Evolutionary conservation across 2,329 filamentous ascomycete species (phyloP), one percentile per base, ranked within the genome.

Genomic region (Fusarium coicis): DNA sequence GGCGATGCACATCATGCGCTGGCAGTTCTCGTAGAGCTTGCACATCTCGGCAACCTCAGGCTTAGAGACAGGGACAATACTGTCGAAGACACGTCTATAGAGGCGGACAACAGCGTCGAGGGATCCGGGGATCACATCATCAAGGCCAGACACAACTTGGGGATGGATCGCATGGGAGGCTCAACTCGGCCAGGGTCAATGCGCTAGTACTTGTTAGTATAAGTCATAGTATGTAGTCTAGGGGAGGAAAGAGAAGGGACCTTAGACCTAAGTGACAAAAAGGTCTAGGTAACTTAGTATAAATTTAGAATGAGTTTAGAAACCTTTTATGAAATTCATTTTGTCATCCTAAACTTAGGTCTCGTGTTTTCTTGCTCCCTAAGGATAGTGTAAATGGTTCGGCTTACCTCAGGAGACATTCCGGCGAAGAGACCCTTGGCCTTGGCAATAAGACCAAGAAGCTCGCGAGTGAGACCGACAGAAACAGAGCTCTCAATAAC

Each of bases 41-140:
- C 83, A 86, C 85, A 89, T 88, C 76, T 89, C 87, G 4, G 87
- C 87, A 2, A 88, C 86, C 70, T 89, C 87, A 1, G 87, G 86
- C 49, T 78, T 80, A 16, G 85, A 85, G 32, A 88, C 86, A 0
- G 84, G 81, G 7, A 88, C 80, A 4, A 88, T 78, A 0, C 73
- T 77, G 39, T 86, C 79, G 65, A 88, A 89, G 1, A 85, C 84
- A 5, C 74, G 74, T 1, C 78, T 77, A 73, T 89, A 89, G 7
- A 88, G 74, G 18, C 76, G 73, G 14, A 75, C 66, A 50, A 89
- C 85, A 11, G 80, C 78, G 4, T 81, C 72, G 5, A 87, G 77
- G 0, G 87, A 87, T 10, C 83, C 83, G 0, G 85, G 82, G 1
- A 81, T 80, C 2, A 85, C 68, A 60, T 86, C 82, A 55, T 87